These are phyloP conservation scores for Brasilioporus rufonigricans DNA, from an alignment of 768 basidiomycete species.

Conservation along the genomic window DNA sequence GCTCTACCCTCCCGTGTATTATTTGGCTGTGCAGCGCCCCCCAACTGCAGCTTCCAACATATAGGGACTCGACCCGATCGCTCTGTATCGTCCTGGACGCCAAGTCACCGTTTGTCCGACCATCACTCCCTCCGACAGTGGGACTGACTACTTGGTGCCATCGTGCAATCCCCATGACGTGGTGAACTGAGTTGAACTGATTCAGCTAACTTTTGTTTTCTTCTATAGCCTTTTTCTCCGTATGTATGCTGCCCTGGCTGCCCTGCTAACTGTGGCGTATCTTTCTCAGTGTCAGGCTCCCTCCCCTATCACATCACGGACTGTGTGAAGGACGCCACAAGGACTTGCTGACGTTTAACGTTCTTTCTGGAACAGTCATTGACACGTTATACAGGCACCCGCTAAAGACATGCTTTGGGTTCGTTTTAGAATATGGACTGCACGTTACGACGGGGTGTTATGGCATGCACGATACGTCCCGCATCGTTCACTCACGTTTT, in stretches of 20 bases:
- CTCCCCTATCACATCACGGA: not conserved
- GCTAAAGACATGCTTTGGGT: constrained; percentile 1
- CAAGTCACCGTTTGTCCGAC: constrained; percentile 11
- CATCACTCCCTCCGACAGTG: not conserved
- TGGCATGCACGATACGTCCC: constrained; percentile 9
- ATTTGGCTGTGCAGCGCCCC: constrained; percentile 4
- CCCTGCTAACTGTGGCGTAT: constrained; percentile 8
- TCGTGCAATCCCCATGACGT: not conserved
- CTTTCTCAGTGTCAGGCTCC: constrained; percentile 12
- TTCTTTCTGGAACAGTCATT: not conserved
- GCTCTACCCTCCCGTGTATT: not conserved
- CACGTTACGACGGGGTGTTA: constrained; percentile 10
- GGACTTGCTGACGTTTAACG: constrained; percentile 2
- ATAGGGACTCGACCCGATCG: constrained; percentile 18
- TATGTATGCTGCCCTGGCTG: constrained; percentile 16
- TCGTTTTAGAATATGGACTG: not conserved
- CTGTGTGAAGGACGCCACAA: constrained; percentile 16
- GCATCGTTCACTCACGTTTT: not conserved
- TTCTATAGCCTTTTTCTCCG: constrained; percentile 12
- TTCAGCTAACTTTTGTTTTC: not conserved
- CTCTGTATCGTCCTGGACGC: constrained; percentile 5
- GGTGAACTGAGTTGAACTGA: constrained; percentile 7
- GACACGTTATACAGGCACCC: constrained; percentile 4
- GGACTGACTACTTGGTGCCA: not conserved
- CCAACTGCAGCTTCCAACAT: not conserved